These are phyloP conservation scores for Cnidoscolus chayamansa DNA, from an alignment of 441 rosid genomes.

Conservation along the genomic window DNA sequence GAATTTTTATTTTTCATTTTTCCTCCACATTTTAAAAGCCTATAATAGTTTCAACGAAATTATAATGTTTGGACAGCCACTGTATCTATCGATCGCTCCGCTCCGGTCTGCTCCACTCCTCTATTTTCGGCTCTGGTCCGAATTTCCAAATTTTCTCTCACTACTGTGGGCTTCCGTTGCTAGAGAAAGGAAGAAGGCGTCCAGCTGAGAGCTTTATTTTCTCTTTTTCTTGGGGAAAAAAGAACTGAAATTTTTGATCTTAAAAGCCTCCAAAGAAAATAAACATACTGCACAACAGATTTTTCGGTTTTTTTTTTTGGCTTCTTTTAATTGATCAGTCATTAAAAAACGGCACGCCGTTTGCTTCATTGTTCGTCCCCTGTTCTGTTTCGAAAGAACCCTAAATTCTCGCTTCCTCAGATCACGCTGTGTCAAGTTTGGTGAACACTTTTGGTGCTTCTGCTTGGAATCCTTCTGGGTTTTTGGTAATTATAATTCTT, in stretches of 20 bases:
- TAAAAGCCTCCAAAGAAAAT: background rate
- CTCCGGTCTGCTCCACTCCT: too few relatives aligned
- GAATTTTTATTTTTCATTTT: background rate
- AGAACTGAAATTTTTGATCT: slow-evolving; percentile 9
- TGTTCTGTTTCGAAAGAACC: background rate
- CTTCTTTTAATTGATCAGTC: slow-evolving; percentile 9
- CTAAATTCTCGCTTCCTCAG: slow-evolving; percentile 20
- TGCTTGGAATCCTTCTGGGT: background rate
- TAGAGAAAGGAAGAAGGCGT: slow-evolving; percentile 9
- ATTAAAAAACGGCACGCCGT: slow-evolving; percentile 16
- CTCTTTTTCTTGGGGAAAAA: background rate
- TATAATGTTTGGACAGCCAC: slow-evolving; percentile 15
- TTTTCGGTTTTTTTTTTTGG: slow-evolving; percentile 4
- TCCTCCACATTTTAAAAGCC: slow-evolving; percentile 11
- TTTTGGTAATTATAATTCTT: slow-evolving; percentile 15
- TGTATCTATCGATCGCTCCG: slow-evolving; percentile 7
- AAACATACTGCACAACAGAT: background rate
- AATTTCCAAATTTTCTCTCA: slow-evolving; percentile 16
- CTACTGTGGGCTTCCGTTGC: background rate
- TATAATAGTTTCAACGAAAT: slow-evolving; percentile 12
- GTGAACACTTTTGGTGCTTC: slow-evolving; percentile 11
- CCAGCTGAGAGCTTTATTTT: background rate
- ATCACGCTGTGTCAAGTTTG: slow-evolving; percentile 14
- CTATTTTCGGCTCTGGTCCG: slow-evolving; percentile 6
- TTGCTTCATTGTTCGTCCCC: background rate